These are phyloP conservation scores for Lepidopterella palustris DNA, from an alignment of 495 filamentous ascomycete species.

Conservation along the genomic window DNA sequence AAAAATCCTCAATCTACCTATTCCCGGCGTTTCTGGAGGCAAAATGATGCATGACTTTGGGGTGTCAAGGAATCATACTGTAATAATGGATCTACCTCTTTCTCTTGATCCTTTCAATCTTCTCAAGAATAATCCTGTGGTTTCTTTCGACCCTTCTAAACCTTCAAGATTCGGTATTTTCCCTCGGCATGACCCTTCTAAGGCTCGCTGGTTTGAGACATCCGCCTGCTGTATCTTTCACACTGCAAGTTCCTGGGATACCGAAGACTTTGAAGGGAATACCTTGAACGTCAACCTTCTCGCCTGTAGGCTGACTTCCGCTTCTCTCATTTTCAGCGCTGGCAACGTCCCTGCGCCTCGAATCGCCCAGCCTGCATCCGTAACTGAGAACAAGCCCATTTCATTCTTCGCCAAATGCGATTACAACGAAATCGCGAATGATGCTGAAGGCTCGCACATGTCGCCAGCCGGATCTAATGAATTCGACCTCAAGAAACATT, in stretches of 20 bases:
- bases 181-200: slow-evolving; percentile 49
- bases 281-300: slow-evolving; percentile 49
- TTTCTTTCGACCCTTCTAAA: slow-evolving; percentile 48
- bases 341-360: slow-evolving; percentile 48
- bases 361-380: background rate
- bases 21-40: slow-evolving; percentile 52
- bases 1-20: slow-evolving; percentile 41
- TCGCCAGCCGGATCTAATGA: background rate
- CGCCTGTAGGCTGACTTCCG: slow-evolving; percentile 55
- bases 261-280: slow-evolving; percentile 18
- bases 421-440: slow-evolving; percentile 11
- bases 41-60: slow-evolving; percentile 72
- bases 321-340: slow-evolving; percentile 52
- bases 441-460: background rate
- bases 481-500: background rate
- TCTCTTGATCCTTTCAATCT: slow-evolving; percentile 56
- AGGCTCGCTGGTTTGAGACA: slow-evolving; percentile 58
- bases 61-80: slow-evolving; percentile 50
- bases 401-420: slow-evolving; percentile 36
- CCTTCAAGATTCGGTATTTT: slow-evolving; percentile 58
- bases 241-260: slow-evolving; percentile 60
- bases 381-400: slow-evolving; percentile 9
- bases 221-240: slow-evolving; percentile 59
- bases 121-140: slow-evolving; percentile 44
- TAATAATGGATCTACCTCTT: slow-evolving; percentile 61